Conservation (phyloP, 2,329 filamentous ascomycete genomes). For the Aureobasidium sp. region DNA sequence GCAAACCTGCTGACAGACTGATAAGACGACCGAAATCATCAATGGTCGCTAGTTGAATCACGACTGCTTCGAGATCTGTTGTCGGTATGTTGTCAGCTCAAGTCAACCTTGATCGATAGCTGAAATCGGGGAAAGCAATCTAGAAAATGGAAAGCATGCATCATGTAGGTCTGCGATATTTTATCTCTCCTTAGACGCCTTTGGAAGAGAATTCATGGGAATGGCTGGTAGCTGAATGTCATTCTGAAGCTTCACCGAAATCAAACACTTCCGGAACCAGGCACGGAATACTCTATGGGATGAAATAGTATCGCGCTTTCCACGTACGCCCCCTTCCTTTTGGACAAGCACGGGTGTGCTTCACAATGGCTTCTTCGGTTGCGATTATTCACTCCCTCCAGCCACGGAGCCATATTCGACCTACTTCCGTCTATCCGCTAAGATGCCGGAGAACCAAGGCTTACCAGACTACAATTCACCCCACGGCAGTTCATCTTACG, state of each 20-base stretch:
- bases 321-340: neutral
- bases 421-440: neutral
- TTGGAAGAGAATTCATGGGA: no score
- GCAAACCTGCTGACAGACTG: neutral
- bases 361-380: conserved; percentile 3
- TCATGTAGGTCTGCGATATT: neutral
- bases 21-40: neutral
- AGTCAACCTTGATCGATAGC: neutral
- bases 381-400: neutral
- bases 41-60: neutral
- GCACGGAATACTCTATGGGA: neutral
- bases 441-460: neutral
- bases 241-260: neutral
- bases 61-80: neutral
- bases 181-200: no score
- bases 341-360: neutral
- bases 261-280: neutral
- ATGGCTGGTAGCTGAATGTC: no score
- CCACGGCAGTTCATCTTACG: neutral
- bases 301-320: neutral
- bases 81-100: neutral
- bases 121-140: neutral
- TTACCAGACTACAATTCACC: neutral
- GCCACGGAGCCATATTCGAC: neutral
- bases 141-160: neutral